Percentiles rank a stretch among this genome's conserved stretches.
These are phyloP conservation scores for Mycena galopus DNA, from an alignment of 768 basidiomycete species.

Conservation along the genomic window DNA sequence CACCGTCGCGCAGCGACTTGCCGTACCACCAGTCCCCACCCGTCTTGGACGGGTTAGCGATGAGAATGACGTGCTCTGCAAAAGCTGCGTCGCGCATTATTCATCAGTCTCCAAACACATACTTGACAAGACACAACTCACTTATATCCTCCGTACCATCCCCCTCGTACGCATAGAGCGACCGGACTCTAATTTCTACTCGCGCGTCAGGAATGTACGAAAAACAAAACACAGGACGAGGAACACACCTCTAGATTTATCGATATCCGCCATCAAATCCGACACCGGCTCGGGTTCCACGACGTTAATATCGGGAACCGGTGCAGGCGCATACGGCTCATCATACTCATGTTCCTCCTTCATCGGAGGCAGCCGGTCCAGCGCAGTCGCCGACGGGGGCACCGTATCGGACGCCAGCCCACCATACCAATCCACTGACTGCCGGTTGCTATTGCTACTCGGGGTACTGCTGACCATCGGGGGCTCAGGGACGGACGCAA, in stretches of 20 bases:
- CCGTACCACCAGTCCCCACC: constrained; percentile 97
- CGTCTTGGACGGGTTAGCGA: constrained; percentile 88
- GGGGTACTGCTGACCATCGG: constrained; percentile 43
- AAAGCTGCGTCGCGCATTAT: constrained; percentile 69
- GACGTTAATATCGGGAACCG: constrained; percentile 71
- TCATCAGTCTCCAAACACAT: no score
- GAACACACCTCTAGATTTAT: constrained; percentile 70
- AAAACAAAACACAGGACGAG: constrained; percentile 1
- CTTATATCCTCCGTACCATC: constrained; percentile 92
- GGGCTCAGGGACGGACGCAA: constrained; percentile 42
- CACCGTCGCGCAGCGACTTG: constrained; percentile 70
- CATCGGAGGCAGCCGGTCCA: constrained; percentile 64
- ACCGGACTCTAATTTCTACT: constrained; percentile 80
- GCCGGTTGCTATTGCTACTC: constrained; percentile 70
- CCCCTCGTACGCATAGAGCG: constrained; percentile 88
- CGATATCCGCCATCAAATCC: constrained; percentile 80
- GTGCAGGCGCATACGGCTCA: constrained; percentile 40
- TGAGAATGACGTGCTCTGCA: constrained; percentile 80
- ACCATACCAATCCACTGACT: constrained; percentile 93
- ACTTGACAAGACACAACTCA: constrained; percentile 53
- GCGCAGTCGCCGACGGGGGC: constrained; percentile 37
- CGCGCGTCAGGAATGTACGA: background rate
- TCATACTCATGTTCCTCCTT: constrained; percentile 73
- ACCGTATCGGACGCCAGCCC: constrained; percentile 84
- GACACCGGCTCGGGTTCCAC: constrained; percentile 57